Conservation (phyloP, 2,329 filamentous ascomycete species). For the Scedosporium aurantiacum region DNA sequence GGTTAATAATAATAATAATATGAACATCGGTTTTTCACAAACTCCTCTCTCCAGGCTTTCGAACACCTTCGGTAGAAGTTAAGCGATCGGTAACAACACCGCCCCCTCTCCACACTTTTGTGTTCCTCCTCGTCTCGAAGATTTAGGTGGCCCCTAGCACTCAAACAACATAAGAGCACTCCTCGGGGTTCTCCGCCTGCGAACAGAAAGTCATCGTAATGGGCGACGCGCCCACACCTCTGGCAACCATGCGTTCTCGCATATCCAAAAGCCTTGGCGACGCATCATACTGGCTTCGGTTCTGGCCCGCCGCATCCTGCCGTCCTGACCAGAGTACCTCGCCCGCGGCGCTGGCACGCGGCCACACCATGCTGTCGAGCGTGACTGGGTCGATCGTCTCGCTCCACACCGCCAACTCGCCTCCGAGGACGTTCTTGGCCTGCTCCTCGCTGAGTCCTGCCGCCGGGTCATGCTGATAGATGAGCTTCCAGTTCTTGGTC, state of each 20-base stretch:
- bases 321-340: constrained; percentile 74
- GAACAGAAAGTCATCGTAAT: constrained; percentile 66
- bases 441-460: constrained; percentile 48
- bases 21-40: too few species aligned
- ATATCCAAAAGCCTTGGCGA: constrained; percentile 61
- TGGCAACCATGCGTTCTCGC: constrained; percentile 61
- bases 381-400: constrained; percentile 70
- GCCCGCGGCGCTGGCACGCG: constrained; percentile 59
- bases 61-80: too few species aligned
- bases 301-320: constrained; percentile 53
- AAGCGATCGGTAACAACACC: too few species aligned
- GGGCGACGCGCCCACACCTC: constrained; percentile 51
- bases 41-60: too few species aligned
- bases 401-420: constrained; percentile 72
- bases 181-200: constrained; percentile 34
- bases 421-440: constrained; percentile 62
- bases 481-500: constrained; percentile 67
- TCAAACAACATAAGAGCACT: constrained; percentile 8
- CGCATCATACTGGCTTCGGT: constrained; percentile 60
- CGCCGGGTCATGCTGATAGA: constrained; percentile 72
- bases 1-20: too few species aligned
- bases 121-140: too few species aligned
- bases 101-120: too few species aligned
- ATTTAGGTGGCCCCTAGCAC: not conserved
- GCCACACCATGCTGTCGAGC: constrained; percentile 69